Base-by-base conservation (phyloP, 2,329 filamentous ascomycete genomes). In the Ophiostoma sp. region DNA sequence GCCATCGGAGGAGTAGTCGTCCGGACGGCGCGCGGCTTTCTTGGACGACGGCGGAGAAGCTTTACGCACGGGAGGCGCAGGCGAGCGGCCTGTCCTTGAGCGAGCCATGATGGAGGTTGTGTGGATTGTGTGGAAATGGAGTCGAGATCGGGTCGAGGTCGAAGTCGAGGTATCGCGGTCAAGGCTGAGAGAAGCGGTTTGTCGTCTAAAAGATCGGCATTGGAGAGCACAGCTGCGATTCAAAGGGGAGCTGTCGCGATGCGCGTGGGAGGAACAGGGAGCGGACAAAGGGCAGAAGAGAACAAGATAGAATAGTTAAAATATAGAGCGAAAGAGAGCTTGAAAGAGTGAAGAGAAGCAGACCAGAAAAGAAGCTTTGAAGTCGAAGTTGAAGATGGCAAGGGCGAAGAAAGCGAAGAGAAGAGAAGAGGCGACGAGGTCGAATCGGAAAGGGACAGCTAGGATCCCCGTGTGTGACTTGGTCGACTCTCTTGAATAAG, bases 1-100 rank as follows among this genome's bases (percentile, higher is more conserved):
- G 65, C 90, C 91, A 66, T 92, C 87, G 1, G 90, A 93, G 68
- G 87, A 85, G 81, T 92, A 93, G 75, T 89, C 87, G 65, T 80
- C 77, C 67, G 76, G 74, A 66, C 72, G 73, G 41, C 14, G 38
- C 18, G 41, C 49, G 73, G 27, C 38, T 16, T 66, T 67, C 9
- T 69, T 66, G 49, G 36, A 73, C 69, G 36, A 73, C 70, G 45
- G 40, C 44, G 44, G 44, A 6, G 64, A 47, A 18, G 64, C 44
- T 52, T 41, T 65, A 45, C 44, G 12, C 6, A 12, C 27, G 7
- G 64, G 45, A 8, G 64, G 44, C 3, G 64, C 44, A 41, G 64
- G 64, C 64, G 64, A 65, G 27, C 64, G 64, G 64, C 64, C 64
- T 49, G 64, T 16, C 45, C 64, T 49, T 65, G 64, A 49, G 27